A percentile compares a stretch with the other conserved stretches of the same genome.
phyloP scores from a whole-genome alignment of 2,329 filamentous ascomycete genomes.

The Venturia effusa region DNA sequence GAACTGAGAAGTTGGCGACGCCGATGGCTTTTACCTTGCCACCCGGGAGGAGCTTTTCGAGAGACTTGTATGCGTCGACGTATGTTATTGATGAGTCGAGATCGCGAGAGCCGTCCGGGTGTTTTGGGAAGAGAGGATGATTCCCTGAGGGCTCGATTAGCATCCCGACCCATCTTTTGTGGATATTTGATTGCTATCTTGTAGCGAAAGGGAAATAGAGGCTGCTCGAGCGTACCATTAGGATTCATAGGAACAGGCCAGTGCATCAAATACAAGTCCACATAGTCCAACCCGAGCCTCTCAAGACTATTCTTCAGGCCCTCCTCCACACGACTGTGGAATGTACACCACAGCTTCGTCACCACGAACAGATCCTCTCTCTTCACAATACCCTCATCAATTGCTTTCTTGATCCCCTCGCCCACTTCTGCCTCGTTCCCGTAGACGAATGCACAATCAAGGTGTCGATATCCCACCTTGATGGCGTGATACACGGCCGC shows the following conservation, averaged over 20 bases:
- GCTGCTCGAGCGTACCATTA: conserved; percentile 1
- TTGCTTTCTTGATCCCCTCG: conserved; percentile 27
- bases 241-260: conserved; percentile 12
- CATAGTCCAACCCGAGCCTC: conserved; percentile 9
- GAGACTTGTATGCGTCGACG: conserved; percentile 52
- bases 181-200: too few species aligned
- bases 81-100: conserved; percentile 41
- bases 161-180: too few species aligned
- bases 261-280: conserved; percentile 12
- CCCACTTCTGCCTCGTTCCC: conserved; percentile 35
- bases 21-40: conserved; percentile 10
- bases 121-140: conserved; percentile 54
- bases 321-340: conserved; percentile 13
- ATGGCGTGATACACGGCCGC: conserved; percentile 37
- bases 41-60: conserved; percentile 7
- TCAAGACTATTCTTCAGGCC: conserved; percentile 15
- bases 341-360: conserved; percentile 29
- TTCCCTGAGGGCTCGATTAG: conserved; percentile 37
- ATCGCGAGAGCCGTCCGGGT: conserved; percentile 57
- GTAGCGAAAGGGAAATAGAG: not conserved
- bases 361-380: conserved; percentile 29
- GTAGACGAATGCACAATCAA: conserved; percentile 52
- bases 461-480: conserved; percentile 38
- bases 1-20: conserved; percentile 11
- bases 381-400: conserved; percentile 19